Percentiles rank a stretch among this genome's conserved stretches.
Evolutionary conservation across 805 yeast species (phyloP).

Genomic region (Ogataea allantospora): DNA sequence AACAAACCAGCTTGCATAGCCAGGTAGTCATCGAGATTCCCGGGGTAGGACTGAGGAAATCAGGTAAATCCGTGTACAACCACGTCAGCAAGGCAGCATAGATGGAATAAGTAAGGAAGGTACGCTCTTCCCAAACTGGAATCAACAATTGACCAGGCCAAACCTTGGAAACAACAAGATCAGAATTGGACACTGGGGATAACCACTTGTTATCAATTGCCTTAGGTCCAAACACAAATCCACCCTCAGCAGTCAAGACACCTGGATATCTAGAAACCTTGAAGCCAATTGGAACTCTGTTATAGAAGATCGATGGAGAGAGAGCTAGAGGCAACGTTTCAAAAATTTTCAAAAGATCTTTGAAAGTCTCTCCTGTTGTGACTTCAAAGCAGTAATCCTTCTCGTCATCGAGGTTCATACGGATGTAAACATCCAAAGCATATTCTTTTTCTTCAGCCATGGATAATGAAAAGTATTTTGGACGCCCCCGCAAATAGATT

Average conservation of each 20-base stretch:
- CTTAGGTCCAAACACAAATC: conserved; percentile 62
- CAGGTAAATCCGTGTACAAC: conserved; percentile 95
- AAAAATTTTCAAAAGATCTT: conserved; percentile 61
- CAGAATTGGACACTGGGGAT: conserved; percentile 46
- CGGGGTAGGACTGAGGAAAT: conserved; percentile 85
- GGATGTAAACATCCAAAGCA: conserved; percentile 55
- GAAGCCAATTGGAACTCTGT: conserved; percentile 62
- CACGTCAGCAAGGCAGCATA: conserved; percentile 52
- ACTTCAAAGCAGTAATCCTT: conserved; percentile 88
- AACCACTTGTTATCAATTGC: conserved; percentile 50
- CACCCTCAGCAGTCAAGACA: conserved; percentile 78
- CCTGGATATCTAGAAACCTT: conserved; percentile 69
- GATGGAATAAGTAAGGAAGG: conserved; percentile 40
- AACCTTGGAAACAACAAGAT: conserved; percentile 54
- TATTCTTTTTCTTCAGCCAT: conserved; percentile 9
- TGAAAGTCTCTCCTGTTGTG: conserved; percentile 55
- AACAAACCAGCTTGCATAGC: conserved; percentile 34
- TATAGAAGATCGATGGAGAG: conserved; percentile 77
- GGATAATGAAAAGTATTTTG: conserved; percentile 1
- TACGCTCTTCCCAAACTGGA: conserved; percentile 63
- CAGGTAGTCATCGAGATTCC: conserved; percentile 77
- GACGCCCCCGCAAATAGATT: conserved; percentile 10
- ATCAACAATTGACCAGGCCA: conserved; percentile 91
- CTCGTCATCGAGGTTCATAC: conserved; percentile 82
- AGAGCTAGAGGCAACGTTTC: conserved; percentile 66